Conservation (phyloP, 306 rosid species). For the Vachellia collinsii region DNA sequence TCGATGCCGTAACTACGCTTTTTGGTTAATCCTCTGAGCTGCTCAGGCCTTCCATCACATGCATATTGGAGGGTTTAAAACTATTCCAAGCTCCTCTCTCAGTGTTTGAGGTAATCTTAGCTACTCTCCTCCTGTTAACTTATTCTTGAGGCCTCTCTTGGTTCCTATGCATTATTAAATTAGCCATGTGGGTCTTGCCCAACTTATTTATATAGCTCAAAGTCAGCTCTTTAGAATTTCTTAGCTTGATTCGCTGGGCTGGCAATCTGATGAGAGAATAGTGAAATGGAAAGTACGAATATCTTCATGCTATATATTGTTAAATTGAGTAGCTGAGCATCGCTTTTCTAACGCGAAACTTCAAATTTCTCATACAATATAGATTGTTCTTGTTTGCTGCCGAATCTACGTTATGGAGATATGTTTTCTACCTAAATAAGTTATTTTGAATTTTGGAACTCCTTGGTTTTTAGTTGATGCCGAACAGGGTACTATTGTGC, state of each 20-base stretch:
- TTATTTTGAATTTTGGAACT: constrained; percentile 32
- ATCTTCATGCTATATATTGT: constrained; percentile 22
- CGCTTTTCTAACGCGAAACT: constrained; percentile 13
- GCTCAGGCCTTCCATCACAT: background rate
- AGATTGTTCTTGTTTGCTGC: constrained; percentile 24
- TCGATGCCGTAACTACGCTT: constrained; percentile 33
- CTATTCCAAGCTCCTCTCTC: constrained; percentile 19
- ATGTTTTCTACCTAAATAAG: constrained; percentile 18
- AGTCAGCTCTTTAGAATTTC: constrained; percentile 34
- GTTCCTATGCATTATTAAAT: constrained; percentile 27
- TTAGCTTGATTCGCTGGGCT: constrained; percentile 20
- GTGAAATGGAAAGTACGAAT: constrained; percentile 14
- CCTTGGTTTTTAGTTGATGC: constrained; percentile 16
- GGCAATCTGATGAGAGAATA: constrained; percentile 8
- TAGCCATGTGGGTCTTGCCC: constrained; percentile 47
- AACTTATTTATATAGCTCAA: constrained; percentile 37
- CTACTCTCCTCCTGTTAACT: constrained; percentile 25
- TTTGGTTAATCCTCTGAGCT: constrained; percentile 8
- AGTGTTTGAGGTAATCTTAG: constrained; percentile 39
- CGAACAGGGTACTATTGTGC: background rate
- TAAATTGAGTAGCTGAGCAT: constrained; percentile 36
- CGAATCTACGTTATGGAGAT: constrained; percentile 40
- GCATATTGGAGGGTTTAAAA: background rate
- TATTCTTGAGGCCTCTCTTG: constrained; percentile 15
- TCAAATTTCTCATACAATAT: background rate